Evolutionary conservation across 306 rosid genomes (phyloP).

Genomic region (Biancaea sappan): DNA sequence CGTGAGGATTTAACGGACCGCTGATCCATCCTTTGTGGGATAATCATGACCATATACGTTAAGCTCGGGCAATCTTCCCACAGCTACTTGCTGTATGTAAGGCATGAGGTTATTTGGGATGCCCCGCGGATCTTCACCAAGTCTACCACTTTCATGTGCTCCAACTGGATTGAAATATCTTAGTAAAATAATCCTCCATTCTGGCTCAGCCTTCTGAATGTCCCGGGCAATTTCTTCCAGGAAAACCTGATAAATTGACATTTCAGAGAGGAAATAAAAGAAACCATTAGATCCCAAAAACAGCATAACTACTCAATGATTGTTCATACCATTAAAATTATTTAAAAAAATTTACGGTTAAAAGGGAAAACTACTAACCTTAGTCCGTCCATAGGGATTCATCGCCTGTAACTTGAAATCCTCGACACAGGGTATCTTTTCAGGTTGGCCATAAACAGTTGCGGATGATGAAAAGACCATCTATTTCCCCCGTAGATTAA

Average conservation of each 20-base stretch:
- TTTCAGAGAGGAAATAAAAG: conserved; percentile 22
- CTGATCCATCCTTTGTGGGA: conserved; percentile 89
- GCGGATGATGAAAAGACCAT: conserved; percentile 97
- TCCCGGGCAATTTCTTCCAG: conserved; percentile 88
- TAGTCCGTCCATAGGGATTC: conserved; percentile 95
- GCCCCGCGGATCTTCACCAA: conserved; percentile 97
- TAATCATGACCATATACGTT: conserved; percentile 84
- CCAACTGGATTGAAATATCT: conserved; percentile 99
- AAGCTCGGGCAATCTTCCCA: conserved; percentile 86
- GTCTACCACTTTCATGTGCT: conserved; percentile 89
- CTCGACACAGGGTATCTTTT: conserved; percentile 81
- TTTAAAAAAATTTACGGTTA: neutral
- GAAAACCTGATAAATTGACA: conserved; percentile 59
- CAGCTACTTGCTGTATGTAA: conserved; percentile 92
- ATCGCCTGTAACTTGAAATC: conserved; percentile 67
- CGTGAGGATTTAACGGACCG: conserved; percentile 54
- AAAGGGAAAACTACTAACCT: conserved; percentile 44
- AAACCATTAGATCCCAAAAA: conserved; percentile 23
- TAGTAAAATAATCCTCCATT: conserved; percentile 76
- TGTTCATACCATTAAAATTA: neutral
- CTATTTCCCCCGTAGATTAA: conserved; percentile 31
- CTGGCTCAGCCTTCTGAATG: conserved; percentile 82
- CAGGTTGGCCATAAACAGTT: conserved; percentile 94
- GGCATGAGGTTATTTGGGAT: conserved; percentile 98
- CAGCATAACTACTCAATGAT: neutral